Base-by-base conservation (phyloP, 768 basidiomycete species). In the Tricholoma sp. region DNA sequence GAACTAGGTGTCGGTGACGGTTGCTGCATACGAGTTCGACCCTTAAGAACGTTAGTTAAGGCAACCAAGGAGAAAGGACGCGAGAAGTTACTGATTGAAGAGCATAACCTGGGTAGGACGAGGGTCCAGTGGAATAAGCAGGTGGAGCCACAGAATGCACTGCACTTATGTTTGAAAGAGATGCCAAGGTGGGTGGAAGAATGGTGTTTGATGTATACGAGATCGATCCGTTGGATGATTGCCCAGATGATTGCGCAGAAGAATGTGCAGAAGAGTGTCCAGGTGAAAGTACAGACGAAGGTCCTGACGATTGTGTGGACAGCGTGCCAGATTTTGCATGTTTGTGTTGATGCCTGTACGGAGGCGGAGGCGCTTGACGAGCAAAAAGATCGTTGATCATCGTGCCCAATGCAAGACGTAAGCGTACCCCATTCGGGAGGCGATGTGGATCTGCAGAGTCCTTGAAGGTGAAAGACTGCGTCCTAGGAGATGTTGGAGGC, bases 311-410 rank as follows among this genome's bases (percentile, higher is more conserved):
- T 9, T 53, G 52, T 15, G 29, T 20, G 17, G 52, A 53, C 12
- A 41, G 52, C 13, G 41, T 53, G 29, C 39, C 17, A 6, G 52
- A 58, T 63, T 59, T 69, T 62, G 53, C 54, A 49, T 54, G 55
- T 60, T 53, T 69, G 50, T 53, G 59, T 56, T 65, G 69, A 50
- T 72, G 75, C 32, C 80, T 71, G 55, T 76, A 75, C 1, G 76
- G 76, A n/a, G 75, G 74, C 5, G 72, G 72, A n/a, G 85, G 84
- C 0, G 82, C 76, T 63, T 86, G 84, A 20, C 89, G 80, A 24
- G 88, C 85, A 65, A 92, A 92, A 6, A 94, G 71, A 61, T 92
- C 90, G 60, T 92, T 92, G 68, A 92, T 79, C 54, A 93, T 82
- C 0, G 88, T 86, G 2, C 83, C 83, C 34, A 94, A 73, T 1